These are phyloP conservation scores for Tuber melanosporum DNA, from an alignment of 495 filamentous ascomycete genomes.

Conservation along the genomic window DNA sequence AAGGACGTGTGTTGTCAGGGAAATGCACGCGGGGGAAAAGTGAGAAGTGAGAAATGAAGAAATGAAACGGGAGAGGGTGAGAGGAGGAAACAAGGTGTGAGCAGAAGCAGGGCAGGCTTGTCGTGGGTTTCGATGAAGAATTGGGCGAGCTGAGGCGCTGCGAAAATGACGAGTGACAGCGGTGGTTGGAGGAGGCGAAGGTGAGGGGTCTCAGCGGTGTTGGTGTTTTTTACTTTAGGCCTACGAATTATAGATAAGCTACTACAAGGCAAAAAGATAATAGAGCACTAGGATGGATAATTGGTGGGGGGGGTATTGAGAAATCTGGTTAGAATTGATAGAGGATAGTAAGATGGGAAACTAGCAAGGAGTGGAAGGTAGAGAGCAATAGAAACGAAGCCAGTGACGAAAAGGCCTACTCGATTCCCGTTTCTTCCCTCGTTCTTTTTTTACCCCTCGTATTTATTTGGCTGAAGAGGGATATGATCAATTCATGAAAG, in stretches of 20 bases:
- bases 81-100: slow-evolving; percentile 27
- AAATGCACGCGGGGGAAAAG: slow-evolving; percentile 28
- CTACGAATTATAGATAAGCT: neutral
- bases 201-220: neutral
- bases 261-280: neutral
- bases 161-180: slow-evolving; percentile 2
- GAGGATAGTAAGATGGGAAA: slow-evolving; percentile 2
- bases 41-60: slow-evolving; percentile 36
- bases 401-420: neutral
- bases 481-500: neutral
- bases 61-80: slow-evolving; percentile 6
- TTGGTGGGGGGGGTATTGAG: neutral
- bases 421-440: neutral
- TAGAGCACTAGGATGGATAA: neutral
- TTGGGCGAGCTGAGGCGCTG: neutral
- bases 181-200: neutral
- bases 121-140: slow-evolving; percentile 11
- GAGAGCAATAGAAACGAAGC: neutral
- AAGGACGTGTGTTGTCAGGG: slow-evolving; percentile 34
- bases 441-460: neutral
- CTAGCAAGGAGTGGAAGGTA: neutral
- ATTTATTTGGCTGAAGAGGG: neutral
- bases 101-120: slow-evolving; percentile 10
- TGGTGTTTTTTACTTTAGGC: neutral
- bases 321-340: neutral